Percentiles rank a stretch among this genome's conserved stretches.
Evolutionary conservation across 2,329 filamentous ascomycete genomes (phyloP).

Genomic region (Pezicula neosporulosa): DNA sequence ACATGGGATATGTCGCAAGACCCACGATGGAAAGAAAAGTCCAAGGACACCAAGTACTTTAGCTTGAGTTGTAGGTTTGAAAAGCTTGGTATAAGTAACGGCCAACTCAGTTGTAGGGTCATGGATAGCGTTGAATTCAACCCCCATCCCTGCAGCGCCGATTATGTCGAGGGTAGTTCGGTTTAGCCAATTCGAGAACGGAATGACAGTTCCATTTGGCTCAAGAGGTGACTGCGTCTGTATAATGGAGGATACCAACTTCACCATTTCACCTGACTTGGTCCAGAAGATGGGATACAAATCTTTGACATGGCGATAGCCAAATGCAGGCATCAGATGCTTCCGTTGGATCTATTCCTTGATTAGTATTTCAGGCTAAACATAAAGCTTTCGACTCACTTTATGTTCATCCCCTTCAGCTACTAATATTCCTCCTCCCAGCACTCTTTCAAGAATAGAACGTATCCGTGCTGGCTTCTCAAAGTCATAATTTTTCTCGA

Average conservation of each 20-base stretch:
- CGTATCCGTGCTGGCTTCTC: slow-evolving; percentile 55
- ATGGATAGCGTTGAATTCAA: slow-evolving; percentile 64
- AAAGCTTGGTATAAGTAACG: slow-evolving; percentile 51
- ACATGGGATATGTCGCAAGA: slow-evolving; percentile 63
- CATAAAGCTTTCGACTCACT: slow-evolving; percentile 9
- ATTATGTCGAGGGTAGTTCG: slow-evolving; percentile 74
- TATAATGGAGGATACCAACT: slow-evolving; percentile 53
- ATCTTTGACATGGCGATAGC: slow-evolving; percentile 81
- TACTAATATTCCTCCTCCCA: slow-evolving; percentile 71
- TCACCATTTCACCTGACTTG: slow-evolving; percentile 66
- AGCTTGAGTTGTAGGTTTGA: slow-evolving; percentile 48
- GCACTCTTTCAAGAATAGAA: slow-evolving; percentile 54
- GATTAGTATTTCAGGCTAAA: not conserved
- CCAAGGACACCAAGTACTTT: slow-evolving; percentile 54
- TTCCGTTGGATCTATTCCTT: slow-evolving; percentile 57
- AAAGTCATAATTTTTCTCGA: slow-evolving; percentile 67
- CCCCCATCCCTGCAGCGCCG: slow-evolving; percentile 66
- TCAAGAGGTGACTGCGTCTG: slow-evolving; percentile 31
- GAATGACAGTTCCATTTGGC: slow-evolving; percentile 40
- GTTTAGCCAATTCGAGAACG: slow-evolving; percentile 61
- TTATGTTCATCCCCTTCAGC: slow-evolving; percentile 92
- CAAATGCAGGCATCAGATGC: slow-evolving; percentile 76
- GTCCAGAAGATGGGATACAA: slow-evolving; percentile 82
- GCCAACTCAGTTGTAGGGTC: slow-evolving; percentile 58
- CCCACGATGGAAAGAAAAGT: slow-evolving; percentile 58